Evolutionary conservation across 1,284 basidiomycete genomes (phyloP).

Genomic region (Ganoderma lingzhi): DNA sequence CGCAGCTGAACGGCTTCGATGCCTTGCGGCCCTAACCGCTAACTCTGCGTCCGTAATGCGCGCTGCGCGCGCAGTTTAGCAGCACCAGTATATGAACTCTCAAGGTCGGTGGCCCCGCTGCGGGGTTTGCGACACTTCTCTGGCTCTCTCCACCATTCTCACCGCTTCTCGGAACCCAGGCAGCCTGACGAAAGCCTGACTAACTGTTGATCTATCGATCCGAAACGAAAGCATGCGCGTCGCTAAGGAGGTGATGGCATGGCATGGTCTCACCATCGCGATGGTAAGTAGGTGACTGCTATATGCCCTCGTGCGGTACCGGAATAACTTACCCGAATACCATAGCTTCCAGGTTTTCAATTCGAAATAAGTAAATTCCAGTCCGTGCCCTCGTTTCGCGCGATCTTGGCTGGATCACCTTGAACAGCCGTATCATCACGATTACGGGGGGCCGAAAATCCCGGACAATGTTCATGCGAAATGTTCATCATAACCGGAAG

Average conservation of each 20-base stretch:
- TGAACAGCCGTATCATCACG: conserved; percentile 1
- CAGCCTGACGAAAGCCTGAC: background rate
- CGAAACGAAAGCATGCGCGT: background rate
- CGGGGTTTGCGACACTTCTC: conserved; percentile 7
- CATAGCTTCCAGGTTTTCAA: conserved; percentile 2
- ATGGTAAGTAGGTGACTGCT: conserved; percentile 14
- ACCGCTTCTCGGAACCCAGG: background rate
- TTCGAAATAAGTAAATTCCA: background rate
- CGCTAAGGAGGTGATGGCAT: conserved; percentile 16
- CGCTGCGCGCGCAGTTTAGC: conserved; percentile 32
- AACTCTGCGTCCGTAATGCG: conserved; percentile 24
- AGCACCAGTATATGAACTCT: conserved; percentile 27
- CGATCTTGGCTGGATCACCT: background rate
- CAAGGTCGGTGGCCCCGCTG: conserved; percentile 13
- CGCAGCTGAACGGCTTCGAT: conserved; percentile 27
- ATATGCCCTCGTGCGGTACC: conserved; percentile 5
- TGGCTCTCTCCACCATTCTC: conserved; percentile 1
- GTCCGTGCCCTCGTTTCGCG: background rate
- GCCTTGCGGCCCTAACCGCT: conserved; percentile 24
- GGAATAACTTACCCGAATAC: conserved; percentile 4
- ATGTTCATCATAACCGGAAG: conserved; percentile 14
- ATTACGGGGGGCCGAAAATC: conserved; percentile 12
- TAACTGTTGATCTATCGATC: conserved; percentile 7
- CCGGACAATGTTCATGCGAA: background rate
- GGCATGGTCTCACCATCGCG: conserved; percentile 5